These are phyloP conservation scores for Microcera coccophila DNA, from an alignment of 2,329 filamentous ascomycete species.

Conservation along the genomic window DNA sequence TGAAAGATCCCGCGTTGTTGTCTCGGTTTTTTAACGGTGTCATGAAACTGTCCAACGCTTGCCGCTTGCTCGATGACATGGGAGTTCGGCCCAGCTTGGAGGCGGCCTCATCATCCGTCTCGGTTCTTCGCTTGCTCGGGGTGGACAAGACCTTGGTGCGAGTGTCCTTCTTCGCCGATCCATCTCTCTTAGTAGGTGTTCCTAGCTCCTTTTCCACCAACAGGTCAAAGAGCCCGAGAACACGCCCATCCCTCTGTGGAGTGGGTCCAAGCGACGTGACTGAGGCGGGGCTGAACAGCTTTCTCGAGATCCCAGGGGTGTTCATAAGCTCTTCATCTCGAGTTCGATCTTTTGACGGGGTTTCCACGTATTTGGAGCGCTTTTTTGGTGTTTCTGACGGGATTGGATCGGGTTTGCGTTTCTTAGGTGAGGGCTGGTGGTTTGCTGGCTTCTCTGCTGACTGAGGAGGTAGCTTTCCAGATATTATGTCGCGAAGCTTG, in stretches of 20 bases:
- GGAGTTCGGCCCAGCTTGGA: slow-evolving; percentile 46
- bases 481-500: slow-evolving; percentile 56
- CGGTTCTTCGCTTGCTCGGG: slow-evolving; percentile 42
- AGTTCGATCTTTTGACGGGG: slow-evolving; percentile 41
- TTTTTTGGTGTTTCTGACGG: slow-evolving; percentile 50
- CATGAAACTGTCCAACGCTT: slow-evolving; percentile 59
- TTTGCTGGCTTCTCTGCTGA: slow-evolving; percentile 34
- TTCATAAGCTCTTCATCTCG: slow-evolving; percentile 44
- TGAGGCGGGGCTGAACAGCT: slow-evolving; percentile 56
- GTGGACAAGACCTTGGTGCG: slow-evolving; percentile 35
- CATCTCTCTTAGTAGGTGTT: slow-evolving; percentile 46
- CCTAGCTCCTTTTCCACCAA: slow-evolving; percentile 49
- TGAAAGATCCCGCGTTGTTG: slow-evolving; percentile 37
- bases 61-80: slow-evolving; percentile 56
- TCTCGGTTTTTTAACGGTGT: slow-evolving; percentile 57
- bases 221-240: slow-evolving; percentile 74
- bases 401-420: slow-evolving; percentile 38
- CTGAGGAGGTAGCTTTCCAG: slow-evolving; percentile 47
- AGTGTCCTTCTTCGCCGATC: slow-evolving; percentile 18
- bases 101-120: slow-evolving; percentile 27
- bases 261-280: slow-evolving; percentile 69
- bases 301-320: slow-evolving; percentile 55
- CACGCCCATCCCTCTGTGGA: slow-evolving; percentile 72
- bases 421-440: slow-evolving; percentile 24
- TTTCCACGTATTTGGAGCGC: slow-evolving; percentile 44